A percentile compares a stretch with the other conserved stretches of the same genome.
These are phyloP conservation scores for Lignosus rhinocerotis DNA, from an alignment of 1,284 basidiomycete species.

Conservation along the genomic window DNA sequence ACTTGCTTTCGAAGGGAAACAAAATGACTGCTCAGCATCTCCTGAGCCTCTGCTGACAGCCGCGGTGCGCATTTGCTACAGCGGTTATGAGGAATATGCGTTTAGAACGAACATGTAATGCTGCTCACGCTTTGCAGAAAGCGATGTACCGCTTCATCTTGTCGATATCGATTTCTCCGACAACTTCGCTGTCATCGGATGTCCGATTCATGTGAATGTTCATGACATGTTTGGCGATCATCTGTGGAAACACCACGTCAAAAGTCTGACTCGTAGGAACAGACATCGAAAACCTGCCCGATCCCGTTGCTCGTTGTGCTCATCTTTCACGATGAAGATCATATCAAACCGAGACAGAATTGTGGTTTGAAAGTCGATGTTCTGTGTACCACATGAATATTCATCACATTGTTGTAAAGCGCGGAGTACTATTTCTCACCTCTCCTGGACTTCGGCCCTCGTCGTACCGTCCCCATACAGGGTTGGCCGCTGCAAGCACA, in stretches of 20 bases:
- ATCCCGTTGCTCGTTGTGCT: slow-evolving; percentile 95
- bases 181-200: slow-evolving; percentile 61
- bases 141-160: slow-evolving; percentile 99
- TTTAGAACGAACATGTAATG: neutral
- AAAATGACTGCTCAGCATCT: slow-evolving; percentile 97
- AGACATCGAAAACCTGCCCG: slow-evolving; percentile 52
- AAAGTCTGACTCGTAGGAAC: neutral
- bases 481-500: slow-evolving; percentile 97
- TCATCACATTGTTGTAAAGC: neutral
- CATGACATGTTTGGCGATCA: slow-evolving; percentile 98
- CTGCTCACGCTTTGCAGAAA: slow-evolving; percentile 86
- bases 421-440: slow-evolving; percentile 41
- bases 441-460: slow-evolving; percentile 97
- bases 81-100: neutral
- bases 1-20: slow-evolving; percentile 94
- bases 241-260: slow-evolving; percentile 45
- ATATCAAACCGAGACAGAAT: slow-evolving; percentile 99
- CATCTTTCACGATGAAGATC: slow-evolving; percentile 99
- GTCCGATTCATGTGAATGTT: slow-evolving; percentile 97
- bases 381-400: slow-evolving; percentile 45
- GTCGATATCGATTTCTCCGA: slow-evolving; percentile 95
- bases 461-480: slow-evolving; percentile 98
- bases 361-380: slow-evolving; percentile 98
- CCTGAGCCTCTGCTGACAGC: slow-evolving; percentile 89
- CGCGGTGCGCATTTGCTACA: slow-evolving; percentile 93